phyloP scores from a whole-genome alignment of 1,284 basidiomycete genomes.

The Xanthoconium separans region DNA sequence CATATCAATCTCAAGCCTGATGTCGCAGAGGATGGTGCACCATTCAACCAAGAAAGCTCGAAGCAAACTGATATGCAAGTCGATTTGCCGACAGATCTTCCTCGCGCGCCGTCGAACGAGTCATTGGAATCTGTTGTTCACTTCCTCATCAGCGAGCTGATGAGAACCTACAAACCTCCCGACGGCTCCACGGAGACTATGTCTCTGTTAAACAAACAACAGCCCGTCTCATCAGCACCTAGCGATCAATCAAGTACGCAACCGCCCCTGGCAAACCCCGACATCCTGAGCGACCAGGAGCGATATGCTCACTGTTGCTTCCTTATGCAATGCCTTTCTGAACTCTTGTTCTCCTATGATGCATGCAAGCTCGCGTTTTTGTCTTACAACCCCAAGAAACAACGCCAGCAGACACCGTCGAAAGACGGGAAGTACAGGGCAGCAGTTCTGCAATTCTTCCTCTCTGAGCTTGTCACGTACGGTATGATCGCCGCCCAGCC shows the following conservation, averaged over 20 bases:
- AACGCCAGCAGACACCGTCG: conserved; percentile 52
- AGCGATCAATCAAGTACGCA: conserved; percentile 23
- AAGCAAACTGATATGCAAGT: conserved; percentile 61
- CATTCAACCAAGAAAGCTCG: conserved; percentile 25
- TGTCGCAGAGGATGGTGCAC: conserved; percentile 19
- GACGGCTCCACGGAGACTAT: conserved; percentile 13
- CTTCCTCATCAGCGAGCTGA: conserved; percentile 72
- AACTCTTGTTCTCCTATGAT: conserved; percentile 92
- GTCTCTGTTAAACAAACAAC: conserved; percentile 18
- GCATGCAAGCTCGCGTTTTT: conserved; percentile 88
- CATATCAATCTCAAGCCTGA: conserved; percentile 64
- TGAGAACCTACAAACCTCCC: conserved; percentile 52
- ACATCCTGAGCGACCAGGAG: conserved; percentile 33
- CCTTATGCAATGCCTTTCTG: conserved; percentile 89
- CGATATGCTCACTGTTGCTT: conserved; percentile 75
- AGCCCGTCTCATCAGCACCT: background rate
- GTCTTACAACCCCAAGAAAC: conserved; percentile 72
- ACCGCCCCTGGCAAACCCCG: conserved; percentile 6
- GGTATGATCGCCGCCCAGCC: conserved; percentile 67
- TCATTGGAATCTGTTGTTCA: conserved; percentile 68
- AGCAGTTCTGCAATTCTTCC: conserved; percentile 72
- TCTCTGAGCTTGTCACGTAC: conserved; percentile 76
- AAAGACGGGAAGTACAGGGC: conserved; percentile 67
- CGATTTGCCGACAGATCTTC: conserved; percentile 44
- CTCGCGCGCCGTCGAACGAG: conserved; percentile 39